Percentiles rank a stretch among this genome's conserved stretches.
Conservation (phyloP, 768 basidiomycete genomes). For the Pleurotus citrinopileatus region DNA sequence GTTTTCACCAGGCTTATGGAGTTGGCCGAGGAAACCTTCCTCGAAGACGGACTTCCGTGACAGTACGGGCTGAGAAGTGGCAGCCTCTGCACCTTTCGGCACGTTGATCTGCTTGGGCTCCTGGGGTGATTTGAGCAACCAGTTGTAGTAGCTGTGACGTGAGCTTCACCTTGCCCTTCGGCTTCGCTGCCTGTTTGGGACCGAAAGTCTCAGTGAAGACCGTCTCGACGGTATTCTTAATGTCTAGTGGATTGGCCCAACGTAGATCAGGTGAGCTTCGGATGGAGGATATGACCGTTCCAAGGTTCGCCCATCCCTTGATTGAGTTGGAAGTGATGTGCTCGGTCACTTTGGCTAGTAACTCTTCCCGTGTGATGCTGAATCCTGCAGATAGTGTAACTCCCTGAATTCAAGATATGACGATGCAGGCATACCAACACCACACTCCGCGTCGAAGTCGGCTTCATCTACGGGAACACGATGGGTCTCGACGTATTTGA, state of each 20-base stretch:
- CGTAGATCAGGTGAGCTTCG: conserved; percentile 62
- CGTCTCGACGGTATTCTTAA: conserved; percentile 78
- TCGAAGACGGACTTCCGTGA: conserved; percentile 74
- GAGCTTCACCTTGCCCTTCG: conserved; percentile 58
- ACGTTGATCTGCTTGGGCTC: conserved; percentile 49
- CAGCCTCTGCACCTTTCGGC: conserved; percentile 26
- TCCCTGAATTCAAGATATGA: neutral
- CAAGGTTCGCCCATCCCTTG: conserved; percentile 75
- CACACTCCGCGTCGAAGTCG: conserved; percentile 78
- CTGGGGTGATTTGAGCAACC: conserved; percentile 22
- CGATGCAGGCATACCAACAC: conserved; percentile 69
- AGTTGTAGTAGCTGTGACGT: neutral
- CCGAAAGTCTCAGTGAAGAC: conserved; percentile 71
- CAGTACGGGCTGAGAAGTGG: conserved; percentile 33
- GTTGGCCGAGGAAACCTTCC: conserved; percentile 88
- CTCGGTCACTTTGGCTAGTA: conserved; percentile 50
- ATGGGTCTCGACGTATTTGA: conserved; percentile 68
- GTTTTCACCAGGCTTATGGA: conserved; percentile 94
- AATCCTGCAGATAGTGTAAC: conserved; percentile 53
- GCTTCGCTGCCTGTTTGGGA: conserved; percentile 60
- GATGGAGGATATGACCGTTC: conserved; percentile 59
- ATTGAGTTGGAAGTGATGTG: conserved; percentile 56
- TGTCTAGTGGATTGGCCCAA: conserved; percentile 82
- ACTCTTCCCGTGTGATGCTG: conserved; percentile 64
- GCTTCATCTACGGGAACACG: conserved; percentile 57